A percentile compares a stretch with the other conserved stretches of the same genome.
Conservation (phyloP, 768 basidiomycete species). For the Russula vinacea region DNA sequence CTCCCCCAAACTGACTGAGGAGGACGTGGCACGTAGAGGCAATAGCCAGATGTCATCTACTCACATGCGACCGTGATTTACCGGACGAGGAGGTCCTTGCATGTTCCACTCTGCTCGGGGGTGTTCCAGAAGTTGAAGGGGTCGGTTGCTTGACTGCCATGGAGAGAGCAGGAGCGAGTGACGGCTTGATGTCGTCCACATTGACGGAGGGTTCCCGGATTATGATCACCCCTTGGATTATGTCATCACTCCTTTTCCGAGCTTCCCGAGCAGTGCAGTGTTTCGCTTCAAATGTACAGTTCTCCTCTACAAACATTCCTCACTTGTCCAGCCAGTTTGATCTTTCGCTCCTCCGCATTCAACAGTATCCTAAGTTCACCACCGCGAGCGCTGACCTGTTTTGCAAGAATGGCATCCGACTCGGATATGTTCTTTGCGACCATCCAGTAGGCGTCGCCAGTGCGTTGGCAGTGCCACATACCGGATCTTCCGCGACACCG, state of each 20-base stretch:
- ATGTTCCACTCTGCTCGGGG: background rate
- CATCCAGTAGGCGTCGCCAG: constrained; percentile 36
- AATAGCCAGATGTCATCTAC: background rate
- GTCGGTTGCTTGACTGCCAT: constrained; percentile 26
- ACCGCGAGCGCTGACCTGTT: constrained; percentile 24
- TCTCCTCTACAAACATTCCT: constrained; percentile 9
- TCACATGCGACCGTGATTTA: constrained; percentile 17
- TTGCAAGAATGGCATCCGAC: background rate
- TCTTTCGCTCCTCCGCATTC: constrained; percentile 1
- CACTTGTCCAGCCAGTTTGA: constrained; percentile 15
- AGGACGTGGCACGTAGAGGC: background rate
- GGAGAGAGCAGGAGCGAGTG: background rate
- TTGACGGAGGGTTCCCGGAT: background rate
- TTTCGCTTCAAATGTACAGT: background rate
- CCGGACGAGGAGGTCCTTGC: constrained; percentile 13
- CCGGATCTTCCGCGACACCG: constrained; percentile 36
- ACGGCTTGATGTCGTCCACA: background rate
- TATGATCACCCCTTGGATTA: constrained; percentile 1
- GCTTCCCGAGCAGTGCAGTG: too few relatives aligned
- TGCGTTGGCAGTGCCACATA: constrained; percentile 36
- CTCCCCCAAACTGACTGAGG: background rate
- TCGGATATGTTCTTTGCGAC: background rate
- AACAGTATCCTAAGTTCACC: constrained; percentile 19
- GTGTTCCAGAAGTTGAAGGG: constrained; percentile 3
- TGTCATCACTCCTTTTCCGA: background rate